Conservation (phyloP, 208 protist species). For the Borovskyia barvae region DNA sequence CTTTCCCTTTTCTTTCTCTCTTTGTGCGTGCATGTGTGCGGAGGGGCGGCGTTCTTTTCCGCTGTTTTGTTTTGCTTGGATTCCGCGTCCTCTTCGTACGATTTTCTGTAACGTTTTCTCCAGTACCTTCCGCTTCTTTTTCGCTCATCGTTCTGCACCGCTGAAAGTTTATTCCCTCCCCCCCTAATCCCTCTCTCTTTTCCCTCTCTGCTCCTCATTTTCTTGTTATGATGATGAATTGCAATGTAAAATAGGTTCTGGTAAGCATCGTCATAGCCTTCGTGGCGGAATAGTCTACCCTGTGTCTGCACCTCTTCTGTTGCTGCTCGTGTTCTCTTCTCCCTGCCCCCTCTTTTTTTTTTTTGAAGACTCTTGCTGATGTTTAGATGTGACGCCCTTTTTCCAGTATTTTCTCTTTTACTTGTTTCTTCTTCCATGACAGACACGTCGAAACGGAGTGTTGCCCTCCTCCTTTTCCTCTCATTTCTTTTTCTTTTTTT, state of each 20-base stretch:
- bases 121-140: neutral
- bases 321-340: neutral
- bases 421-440: neutral
- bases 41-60: neutral
- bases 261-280: no score
- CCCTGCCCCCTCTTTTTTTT: conserved; percentile 4
- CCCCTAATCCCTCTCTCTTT: neutral
- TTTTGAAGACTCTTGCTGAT: neutral
- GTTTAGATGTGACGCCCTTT: neutral
- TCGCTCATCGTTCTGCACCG: neutral
- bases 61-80: neutral
- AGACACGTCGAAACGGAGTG: no score
- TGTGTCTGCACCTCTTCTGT: no score
- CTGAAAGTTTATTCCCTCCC: no score
- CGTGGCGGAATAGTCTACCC: no score
- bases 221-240: no score
- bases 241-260: no score
- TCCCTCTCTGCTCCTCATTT: neutral
- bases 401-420: neutral
- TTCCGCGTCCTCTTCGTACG: neutral
- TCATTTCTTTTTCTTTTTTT: neutral
- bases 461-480: neutral
- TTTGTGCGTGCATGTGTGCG: neutral
- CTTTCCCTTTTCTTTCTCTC: neutral
- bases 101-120: neutral